Evolutionary conservation across 2,329 filamentous ascomycete species (phyloP), one percentile per base, ranked within the genome.

Genomic region (Aspergillus sp.): DNA sequence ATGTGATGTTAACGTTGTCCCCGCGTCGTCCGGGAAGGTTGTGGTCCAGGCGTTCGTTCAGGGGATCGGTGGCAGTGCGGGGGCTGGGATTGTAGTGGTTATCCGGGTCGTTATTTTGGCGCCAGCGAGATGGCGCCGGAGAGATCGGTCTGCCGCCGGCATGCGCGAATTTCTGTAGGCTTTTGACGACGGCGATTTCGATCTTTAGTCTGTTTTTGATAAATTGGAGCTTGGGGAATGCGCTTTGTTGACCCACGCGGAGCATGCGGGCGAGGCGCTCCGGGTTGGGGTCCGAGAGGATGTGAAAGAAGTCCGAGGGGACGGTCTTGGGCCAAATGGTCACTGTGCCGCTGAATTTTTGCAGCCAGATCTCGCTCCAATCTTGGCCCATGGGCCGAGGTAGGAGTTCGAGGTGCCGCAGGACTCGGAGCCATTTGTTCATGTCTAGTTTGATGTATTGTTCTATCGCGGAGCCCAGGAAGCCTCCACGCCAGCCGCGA

Each of bases 381-480:
- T 99, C 95, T 76, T 98, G 94, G 2, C 93, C 94, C 21, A 98
- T 77, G 0, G 92, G 92, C 0, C 95, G 87, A 0, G 95, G 95
- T 0, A 99, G 85, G 4, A 99, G 83, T 76, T 99, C 95, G 0
- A 98, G 85, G 72, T 97, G 92, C 1, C 93, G 89, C 45, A 98
- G 85, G 19, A 99, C 94, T 73, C 95, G 95, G 41, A 99, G 87
- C 92, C 95, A 99, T 80, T 99, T 99, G 70, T 91, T 96, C 68
- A 99, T 84, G 75, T 99, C 95, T 23, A 99, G 87, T 76, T 98
- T 98, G 73, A 99, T 86, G 73, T 95, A 97, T 75, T 97, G 92
- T 77, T 99, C 95, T 5, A 90, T 87, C 0, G 95, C 94, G 6
- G 90, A 94, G 64, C 95, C 94, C 13, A 99, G 84, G 78, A 96